Base-by-base conservation (phyloP, 179 eudicot species). In the Vitellaria paradoxa region DNA sequence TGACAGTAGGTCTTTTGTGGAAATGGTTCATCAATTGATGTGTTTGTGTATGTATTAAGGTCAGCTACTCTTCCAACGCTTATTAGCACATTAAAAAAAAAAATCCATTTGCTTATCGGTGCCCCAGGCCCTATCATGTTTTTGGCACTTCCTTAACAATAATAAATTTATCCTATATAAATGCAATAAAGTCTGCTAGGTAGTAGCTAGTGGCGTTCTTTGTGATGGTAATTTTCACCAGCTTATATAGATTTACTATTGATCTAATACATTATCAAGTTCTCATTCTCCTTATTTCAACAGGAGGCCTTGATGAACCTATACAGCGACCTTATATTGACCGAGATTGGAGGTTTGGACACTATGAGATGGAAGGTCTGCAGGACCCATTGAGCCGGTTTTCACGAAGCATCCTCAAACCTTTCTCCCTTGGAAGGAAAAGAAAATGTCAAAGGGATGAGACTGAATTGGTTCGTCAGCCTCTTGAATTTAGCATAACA, bases 221-320 rank as follows among this genome's bases (percentile, higher is more conserved):
- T 26, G 45, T 24, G n/a, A 42, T 70, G 20, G 60, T 23, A 50
- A 70, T 23, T 2, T 52, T 24, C 72, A 1, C 12, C 11, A 7
- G 18, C 14, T 61, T 26, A 55, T 11, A n/a, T 53, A 5, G 15
- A 14, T 23, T 30, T 50, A 46, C 56, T n/a, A 21, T n/a, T 17
- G 40, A 77, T 42, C n/a, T 14, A 70, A 15, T 60, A 37, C 69
- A 17, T 69, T 21, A 63, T 50, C 65, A 49, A n/a, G 53, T 64
- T 42, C 65, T 11, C 13, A 26, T 70, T 72, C 72, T 74, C 60
- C 37, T 62, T 70, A n/a, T 62, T 71, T 80, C 68, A 18, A 65
- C 84, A 93, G 99, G 98, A 71, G 99, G 99, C 61, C 98, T 96
- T 70, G 99, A 96, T 71, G 88, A 92, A 84, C 99, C 99, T 7